Base-by-base conservation (phyloP, 140 eudicot genomes). In the Stevia rebaudiana region DNA sequence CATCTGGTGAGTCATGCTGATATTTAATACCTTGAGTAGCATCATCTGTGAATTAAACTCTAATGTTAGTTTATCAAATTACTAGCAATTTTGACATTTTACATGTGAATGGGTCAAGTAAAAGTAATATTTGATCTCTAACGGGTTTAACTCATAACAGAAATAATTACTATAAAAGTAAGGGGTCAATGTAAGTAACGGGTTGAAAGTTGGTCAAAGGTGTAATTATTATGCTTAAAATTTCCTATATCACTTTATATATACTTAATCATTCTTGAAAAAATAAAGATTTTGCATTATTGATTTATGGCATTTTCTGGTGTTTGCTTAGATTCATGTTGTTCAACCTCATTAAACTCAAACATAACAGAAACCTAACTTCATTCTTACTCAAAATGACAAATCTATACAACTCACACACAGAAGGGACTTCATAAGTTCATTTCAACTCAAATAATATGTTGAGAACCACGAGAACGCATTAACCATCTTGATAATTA, bases 41-140 rank as follows among this genome's bases (percentile, higher is more conserved):
- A 61, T 75, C 86, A 69, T 63, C 91, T 89, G 87, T 22, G 48
- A 13, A 65, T 30, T 56, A 21, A 35, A 33, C 10, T 11, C 42
- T 28, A 70, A 22, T 23, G 12, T 70, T 65, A 60, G 68, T 70
- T 56, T 16, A 2, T 24, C 10, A 39, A n/a, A 64, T 21, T 39
- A 22, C 47, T 59, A 10, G 9, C 69, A 24, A 24, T 11, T 25
- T 53, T 13, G 37, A 53, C 19, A 18, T 0, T 53, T 53, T 53
- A 24, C 61, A 23, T 28, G 6, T 19, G 13, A 17, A 31, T 67
- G 0, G 63, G 46, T 57, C 46, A 9, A 16, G 9, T 57, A 12
- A 57, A 17, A n/a, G 46, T 57, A 37, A 51, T 16, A 12, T 53
- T 53, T 24, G 10, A 68, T 68, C 55, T 53, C 30, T 24, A 54